Evolutionary conservation across 257 asterid genomes (phyloP).

Genomic region (Nicotiana noctiflora): DNA sequence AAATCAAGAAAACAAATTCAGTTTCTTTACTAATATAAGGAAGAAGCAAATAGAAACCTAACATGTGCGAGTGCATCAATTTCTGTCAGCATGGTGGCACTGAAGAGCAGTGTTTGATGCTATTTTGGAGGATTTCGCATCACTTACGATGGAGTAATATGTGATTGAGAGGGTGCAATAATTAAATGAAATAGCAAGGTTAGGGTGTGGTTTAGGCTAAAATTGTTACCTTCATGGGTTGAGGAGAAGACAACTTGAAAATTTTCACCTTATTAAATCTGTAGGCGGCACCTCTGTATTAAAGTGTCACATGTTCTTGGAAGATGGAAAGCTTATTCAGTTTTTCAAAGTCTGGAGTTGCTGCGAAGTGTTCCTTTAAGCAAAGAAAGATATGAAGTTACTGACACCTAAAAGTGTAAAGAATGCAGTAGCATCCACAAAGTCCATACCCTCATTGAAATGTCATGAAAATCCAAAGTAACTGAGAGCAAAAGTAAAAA

Average conservation of each 20-base stretch:
- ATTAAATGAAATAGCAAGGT: no score
- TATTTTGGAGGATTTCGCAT: conserved; percentile 73
- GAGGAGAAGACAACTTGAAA: no score
- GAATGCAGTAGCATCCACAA: not conserved
- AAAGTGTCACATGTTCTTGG: not conserved
- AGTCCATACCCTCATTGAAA: not conserved
- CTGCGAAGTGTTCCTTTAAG: conserved; percentile 52
- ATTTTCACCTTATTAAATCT: no score
- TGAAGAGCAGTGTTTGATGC: conserved; percentile 79
- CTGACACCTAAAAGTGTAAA: not conserved
- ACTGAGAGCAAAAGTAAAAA: not conserved
- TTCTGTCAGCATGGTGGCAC: conserved; percentile 95
- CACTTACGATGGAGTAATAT: conserved; percentile 37
- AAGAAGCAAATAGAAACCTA: conserved; percentile 7
- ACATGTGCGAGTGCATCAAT: conserved; percentile 85
- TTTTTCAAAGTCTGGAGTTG: conserved; percentile 57
- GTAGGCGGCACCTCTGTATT: no score
- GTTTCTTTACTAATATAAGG: not conserved
- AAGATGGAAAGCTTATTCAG: no score
- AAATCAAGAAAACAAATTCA: no score
- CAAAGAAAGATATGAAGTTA: not conserved
- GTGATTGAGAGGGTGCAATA: no score
- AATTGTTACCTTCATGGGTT: no score
- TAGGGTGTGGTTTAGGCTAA: no score
- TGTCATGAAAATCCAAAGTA: not conserved